Evolutionary conservation across 2,329 filamentous ascomycete genomes (phyloP).

Genomic region (Beauveria australis): DNA sequence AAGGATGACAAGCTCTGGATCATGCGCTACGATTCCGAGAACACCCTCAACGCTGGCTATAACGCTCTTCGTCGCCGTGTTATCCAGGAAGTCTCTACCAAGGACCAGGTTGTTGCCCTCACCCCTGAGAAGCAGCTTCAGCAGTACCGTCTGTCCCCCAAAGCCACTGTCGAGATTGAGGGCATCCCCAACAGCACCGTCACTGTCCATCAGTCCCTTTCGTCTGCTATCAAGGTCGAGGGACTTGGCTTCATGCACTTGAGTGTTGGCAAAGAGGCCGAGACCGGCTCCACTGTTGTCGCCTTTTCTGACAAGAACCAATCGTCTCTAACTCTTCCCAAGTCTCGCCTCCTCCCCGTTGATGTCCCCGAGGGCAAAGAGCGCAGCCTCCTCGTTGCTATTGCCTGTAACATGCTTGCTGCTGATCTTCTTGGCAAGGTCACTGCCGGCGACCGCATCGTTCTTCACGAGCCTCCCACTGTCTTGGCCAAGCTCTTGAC

Average conservation of each 20-base stretch:
- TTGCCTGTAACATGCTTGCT: constrained; percentile 9
- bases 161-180: constrained; percentile 8
- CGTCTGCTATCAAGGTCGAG: constrained; percentile 8
- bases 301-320: constrained; percentile 10
- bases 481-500: constrained; percentile 6
- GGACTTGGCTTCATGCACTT: constrained; percentile 10
- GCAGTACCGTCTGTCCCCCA: constrained; percentile 10
- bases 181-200: constrained; percentile 3
- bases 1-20: constrained; percentile 9
- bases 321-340: constrained; percentile 5
- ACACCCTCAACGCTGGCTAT: constrained; percentile 11
- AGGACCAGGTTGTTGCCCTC: constrained; percentile 7
- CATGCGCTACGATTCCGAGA: constrained; percentile 8
- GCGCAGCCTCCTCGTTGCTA: constrained; percentile 5
- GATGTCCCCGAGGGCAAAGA: constrained; percentile 6
- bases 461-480: constrained; percentile 10
- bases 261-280: constrained; percentile 2
- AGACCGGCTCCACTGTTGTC: constrained; percentile 5
- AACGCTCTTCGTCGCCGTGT: constrained; percentile 11
- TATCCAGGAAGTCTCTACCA: constrained; percentile 7
- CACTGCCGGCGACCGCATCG: constrained; percentile 4
- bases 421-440: constrained; percentile 5
- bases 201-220: constrained; percentile 7
- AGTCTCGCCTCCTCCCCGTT: constrained; percentile 7
- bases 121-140: constrained; percentile 10